Evolutionary conservation across 148 eudicot species (phyloP), one percentile per base, ranked within the genome.

Genomic region (Camellia lanceoleosa): DNA sequence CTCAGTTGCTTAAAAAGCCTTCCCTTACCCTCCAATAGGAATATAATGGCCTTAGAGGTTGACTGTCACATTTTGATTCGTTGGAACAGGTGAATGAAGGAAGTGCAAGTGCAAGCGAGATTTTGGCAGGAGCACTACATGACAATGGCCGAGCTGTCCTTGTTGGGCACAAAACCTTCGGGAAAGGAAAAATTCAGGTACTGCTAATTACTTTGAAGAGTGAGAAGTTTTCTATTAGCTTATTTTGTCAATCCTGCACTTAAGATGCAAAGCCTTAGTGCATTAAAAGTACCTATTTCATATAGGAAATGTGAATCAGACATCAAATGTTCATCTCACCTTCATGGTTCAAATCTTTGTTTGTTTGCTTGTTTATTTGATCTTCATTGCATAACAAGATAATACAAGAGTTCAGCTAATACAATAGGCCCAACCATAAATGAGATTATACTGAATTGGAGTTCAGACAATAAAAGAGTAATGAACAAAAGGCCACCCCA

Each of bases 21-120:
- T 30, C 38, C 38, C 38, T 30, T 30, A 30, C 38, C 38, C 38
- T 30, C 38, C 38, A 30, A 30, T 30, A 11, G 19, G 9, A 49
- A 7, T 13, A 19, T 7, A 14, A 16, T 42, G 12, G 14, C 44
- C 47, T 56, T 18, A 12, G 4, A 49, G 20, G 19, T 30, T 19
- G 43, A 62, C 61, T 23, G 38, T 46, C 62, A 3, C 38, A 38
- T 46, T 55, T 30, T 70, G 71, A 52, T 18, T 30, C 13, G n/a
- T 44, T 62, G 82, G 76, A 78, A 80, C 62, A 95, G 99, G 97
- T 95, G 55, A 95, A 95, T 78, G 99, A 95, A 81, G 99, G 97
- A 71, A 95, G 99, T 79, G 99, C 99, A 44, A 95, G 99, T 77
- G 99, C 99, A 68, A 95, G 99, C 68, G 99, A 95, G 85, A 95